A percentile compares a stretch with the other conserved stretches of the same genome.
Conservation (phyloP, 2,329 filamentous ascomycete genomes). For the Xylariaceae sp. region DNA sequence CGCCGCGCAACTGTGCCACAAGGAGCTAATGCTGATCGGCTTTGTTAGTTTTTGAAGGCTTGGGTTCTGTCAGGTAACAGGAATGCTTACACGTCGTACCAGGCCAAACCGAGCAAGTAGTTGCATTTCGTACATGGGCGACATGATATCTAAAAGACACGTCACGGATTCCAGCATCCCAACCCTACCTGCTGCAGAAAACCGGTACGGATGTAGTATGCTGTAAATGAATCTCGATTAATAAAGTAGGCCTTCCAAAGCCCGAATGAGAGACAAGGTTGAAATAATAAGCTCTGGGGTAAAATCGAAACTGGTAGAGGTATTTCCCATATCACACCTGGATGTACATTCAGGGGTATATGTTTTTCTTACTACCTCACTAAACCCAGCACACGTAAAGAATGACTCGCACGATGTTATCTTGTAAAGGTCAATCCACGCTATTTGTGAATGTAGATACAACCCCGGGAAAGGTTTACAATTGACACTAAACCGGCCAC, state of each 20-base stretch:
- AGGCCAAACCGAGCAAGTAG: not conserved
- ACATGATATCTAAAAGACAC: not conserved
- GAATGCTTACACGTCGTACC: not conserved
- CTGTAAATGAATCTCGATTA: not conserved
- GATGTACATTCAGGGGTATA: not conserved
- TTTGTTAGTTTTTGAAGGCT: not conserved
- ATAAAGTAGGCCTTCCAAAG: too few relatives aligned
- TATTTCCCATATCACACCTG: constrained; percentile 12
- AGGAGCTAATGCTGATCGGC: constrained; percentile 1
- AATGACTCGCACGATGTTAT: not conserved
- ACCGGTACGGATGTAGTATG: constrained; percentile 3
- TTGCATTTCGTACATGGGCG: not conserved
- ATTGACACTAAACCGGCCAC: too few relatives aligned
- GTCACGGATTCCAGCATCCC: not conserved
- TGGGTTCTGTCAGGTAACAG: not conserved
- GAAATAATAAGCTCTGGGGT: too few relatives aligned
- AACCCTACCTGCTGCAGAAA: too few relatives aligned
- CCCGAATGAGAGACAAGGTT: too few relatives aligned
- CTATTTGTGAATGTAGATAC: not conserved
- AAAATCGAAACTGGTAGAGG: constrained; percentile 22
- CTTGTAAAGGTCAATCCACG: not conserved
- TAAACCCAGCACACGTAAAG: too few relatives aligned
- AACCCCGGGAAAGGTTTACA: too few relatives aligned
- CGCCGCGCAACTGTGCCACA: constrained; percentile 7
- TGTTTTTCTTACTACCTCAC: not conserved